Percentiles rank a stretch among this genome's conserved stretches.
Conservation (phyloP, 495 filamentous ascomycete species). For the Neurospora cerealis region DNA sequence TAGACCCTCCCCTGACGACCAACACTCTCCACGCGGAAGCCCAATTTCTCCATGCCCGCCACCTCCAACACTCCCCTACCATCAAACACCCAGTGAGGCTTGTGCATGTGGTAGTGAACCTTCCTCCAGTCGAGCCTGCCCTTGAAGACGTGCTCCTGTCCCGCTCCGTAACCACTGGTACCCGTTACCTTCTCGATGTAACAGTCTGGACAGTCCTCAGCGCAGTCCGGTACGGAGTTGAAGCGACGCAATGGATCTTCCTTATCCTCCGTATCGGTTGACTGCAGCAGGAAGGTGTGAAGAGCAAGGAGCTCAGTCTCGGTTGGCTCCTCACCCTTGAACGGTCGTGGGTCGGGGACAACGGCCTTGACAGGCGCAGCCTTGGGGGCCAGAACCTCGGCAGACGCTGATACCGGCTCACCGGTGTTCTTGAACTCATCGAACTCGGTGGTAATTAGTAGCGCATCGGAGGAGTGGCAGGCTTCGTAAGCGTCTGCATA, state of each 20-base stretch:
- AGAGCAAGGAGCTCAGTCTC: conserved; percentile 27
- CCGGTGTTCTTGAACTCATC: conserved; percentile 45
- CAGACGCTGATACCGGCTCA: not conserved
- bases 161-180: conserved; percentile 12
- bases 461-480: conserved; percentile 39
- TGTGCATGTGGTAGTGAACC: conserved; percentile 44
- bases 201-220: conserved; percentile 29
- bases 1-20: conserved; percentile 21
- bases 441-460: conserved; percentile 56
- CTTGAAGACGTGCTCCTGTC: conserved; percentile 17
- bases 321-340: conserved; percentile 10
- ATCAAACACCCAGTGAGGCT: conserved; percentile 61
- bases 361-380: conserved; percentile 1
- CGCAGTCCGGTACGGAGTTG: conserved; percentile 23
- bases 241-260: conserved; percentile 21
- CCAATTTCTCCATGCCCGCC: conserved; percentile 43
- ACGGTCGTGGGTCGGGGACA: conserved; percentile 3
- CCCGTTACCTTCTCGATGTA: conserved; percentile 16
- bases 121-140: conserved; percentile 41
- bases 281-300: conserved; percentile 18
- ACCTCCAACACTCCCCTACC: conserved; percentile 54
- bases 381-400: not conserved
- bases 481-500: conserved; percentile 41
- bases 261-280: not conserved
- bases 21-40: conserved; percentile 45